Percentiles rank a stretch among this genome's conserved stretches.
Conservation (phyloP, 2,329 filamentous ascomycete species). For the Aaosphaeria arxii region DNA sequence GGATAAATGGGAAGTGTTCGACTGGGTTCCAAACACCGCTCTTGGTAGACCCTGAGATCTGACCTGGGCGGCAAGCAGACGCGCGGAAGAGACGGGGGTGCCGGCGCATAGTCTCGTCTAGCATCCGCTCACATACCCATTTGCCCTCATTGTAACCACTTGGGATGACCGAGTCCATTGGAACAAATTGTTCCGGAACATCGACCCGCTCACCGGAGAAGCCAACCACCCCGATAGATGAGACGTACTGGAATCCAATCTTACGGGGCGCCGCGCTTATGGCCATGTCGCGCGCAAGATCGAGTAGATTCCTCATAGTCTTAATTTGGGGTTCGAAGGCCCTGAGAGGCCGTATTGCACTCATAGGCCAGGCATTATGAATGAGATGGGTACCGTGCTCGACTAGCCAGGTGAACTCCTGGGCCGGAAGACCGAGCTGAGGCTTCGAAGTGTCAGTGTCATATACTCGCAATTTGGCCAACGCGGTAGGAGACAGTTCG, state of each 20-base stretch:
- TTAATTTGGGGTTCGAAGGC: conserved; percentile 52
- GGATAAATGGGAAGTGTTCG: conserved; percentile 49
- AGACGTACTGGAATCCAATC: conserved; percentile 38
- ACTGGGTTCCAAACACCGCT: conserved; percentile 55
- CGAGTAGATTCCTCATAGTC: conserved; percentile 49
- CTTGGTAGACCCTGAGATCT: conserved; percentile 49
- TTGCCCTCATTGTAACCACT: conserved; percentile 54
- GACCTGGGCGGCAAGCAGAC: conserved; percentile 46
- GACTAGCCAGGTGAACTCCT: conserved; percentile 38
- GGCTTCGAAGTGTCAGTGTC: conserved; percentile 48
- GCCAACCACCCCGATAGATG: conserved; percentile 40
- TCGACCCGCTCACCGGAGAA: conserved; percentile 11
- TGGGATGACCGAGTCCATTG: conserved; percentile 17
- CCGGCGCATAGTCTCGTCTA: conserved; percentile 45
- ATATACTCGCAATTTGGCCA: conserved; percentile 44
- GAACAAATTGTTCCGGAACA: conserved; percentile 44
- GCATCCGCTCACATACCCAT: conserved; percentile 47
- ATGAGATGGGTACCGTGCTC: conserved; percentile 47
- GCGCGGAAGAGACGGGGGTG: conserved; percentile 42
- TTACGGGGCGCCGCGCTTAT: conserved; percentile 3
- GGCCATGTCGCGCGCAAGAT: conserved; percentile 40
- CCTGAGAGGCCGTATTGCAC: conserved; percentile 49
- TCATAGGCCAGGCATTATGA: conserved; percentile 55
- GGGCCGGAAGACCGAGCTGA: conserved; percentile 45
- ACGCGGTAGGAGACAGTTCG: conserved; percentile 1